Evolutionary conservation across 352 stramenopile genomes (phyloP), one percentile per base, ranked within the genome.

Genomic region (Phytophthora sansomeana): DNA sequence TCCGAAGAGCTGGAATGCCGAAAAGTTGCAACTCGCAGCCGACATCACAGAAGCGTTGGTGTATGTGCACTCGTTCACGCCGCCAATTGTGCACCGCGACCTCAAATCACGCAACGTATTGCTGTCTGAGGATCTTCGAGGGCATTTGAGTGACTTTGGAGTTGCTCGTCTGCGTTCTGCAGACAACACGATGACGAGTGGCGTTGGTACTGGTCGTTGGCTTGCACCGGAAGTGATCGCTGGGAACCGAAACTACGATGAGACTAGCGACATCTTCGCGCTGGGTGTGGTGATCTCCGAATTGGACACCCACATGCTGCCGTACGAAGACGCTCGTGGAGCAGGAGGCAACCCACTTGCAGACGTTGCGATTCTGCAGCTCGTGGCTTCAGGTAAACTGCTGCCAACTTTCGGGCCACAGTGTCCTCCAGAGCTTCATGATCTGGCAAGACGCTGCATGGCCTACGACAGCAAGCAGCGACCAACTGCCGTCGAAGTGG

Each of bases 51-150:
- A 92, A 39, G 84, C 81, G 8, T 67, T 92, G 9, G 77, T 87
- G 26, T 92, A 90, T 55, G 70, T 88, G 19, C 81, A 92, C 59
- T 89, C 84, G 54, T 89, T 92, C 58, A 55, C 38, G 1, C 81
- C 74, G 1, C 78, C 81, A 39, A 71, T 90, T 3, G 70, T 89
- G 9, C 84, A 92, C 39, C 81, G 78, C 26, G 81, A 89, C 24
- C 58, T 91, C 21, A 88, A 87, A 30, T 85, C 81, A 0, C 60
- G 72, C 4, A 90, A 92, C 43, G 59, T 91, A 19, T 57, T 91
- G 47, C 59, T 91, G 3, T 69, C 62, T 7, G 60, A 61, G 2
- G 47, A 77, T 1, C 24, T 75, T 28, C 58, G 74, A 9, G 68
- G 61, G 0, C 83, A 89, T 35, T 57, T 89, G 29, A 82, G 66